These are phyloP conservation scores for Yarrowia keelungensis DNA, from an alignment of 805 yeast species.

Conservation along the genomic window DNA sequence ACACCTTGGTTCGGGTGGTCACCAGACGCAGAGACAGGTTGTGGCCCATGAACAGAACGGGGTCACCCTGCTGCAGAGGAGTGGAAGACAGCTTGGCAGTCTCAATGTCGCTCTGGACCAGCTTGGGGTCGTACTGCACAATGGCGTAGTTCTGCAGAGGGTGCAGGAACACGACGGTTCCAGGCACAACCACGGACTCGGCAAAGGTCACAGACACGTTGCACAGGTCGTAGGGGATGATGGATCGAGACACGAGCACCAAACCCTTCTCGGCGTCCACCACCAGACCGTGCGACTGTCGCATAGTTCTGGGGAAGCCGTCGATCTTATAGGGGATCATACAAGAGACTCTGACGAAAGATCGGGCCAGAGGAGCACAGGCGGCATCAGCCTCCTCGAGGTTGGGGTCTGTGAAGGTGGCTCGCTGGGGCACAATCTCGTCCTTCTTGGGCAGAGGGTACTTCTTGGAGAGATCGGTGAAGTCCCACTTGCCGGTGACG, in stretches of 20 bases:
- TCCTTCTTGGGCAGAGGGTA: slow-evolving; percentile 61
- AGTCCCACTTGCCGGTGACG: slow-evolving; percentile 65
- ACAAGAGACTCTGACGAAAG: slow-evolving; percentile 75
- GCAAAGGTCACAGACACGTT: slow-evolving; percentile 83
- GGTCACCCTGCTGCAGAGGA: slow-evolving; percentile 76
- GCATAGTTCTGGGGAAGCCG: slow-evolving; percentile 68
- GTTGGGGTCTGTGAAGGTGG: slow-evolving; percentile 49
- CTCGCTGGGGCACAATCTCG: slow-evolving; percentile 62
- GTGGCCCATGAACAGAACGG: slow-evolving; percentile 79
- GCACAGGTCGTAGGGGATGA: slow-evolving; percentile 81
- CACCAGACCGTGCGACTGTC: slow-evolving; percentile 76
- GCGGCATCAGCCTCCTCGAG: slow-evolving; percentile 54
- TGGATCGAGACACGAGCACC: slow-evolving; percentile 76
- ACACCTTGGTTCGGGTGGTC: slow-evolving; percentile 74
- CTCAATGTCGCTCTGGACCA: slow-evolving; percentile 72
- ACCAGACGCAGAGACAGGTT: slow-evolving; percentile 73
- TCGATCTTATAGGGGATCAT: slow-evolving; percentile 75
- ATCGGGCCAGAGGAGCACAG: slow-evolving; percentile 64
- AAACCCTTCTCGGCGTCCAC: slow-evolving; percentile 82
- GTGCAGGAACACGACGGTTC: slow-evolving; percentile 79
- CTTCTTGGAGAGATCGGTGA: slow-evolving; percentile 54
- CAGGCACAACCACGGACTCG: slow-evolving; percentile 82
- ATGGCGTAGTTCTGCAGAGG: slow-evolving; percentile 88
- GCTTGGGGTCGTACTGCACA: slow-evolving; percentile 77
- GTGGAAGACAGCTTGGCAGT: slow-evolving; percentile 67